These are phyloP conservation scores for Cryptosporidium sp. DNA, from an alignment of 169 alveolate species.

Conservation along the genomic window DNA sequence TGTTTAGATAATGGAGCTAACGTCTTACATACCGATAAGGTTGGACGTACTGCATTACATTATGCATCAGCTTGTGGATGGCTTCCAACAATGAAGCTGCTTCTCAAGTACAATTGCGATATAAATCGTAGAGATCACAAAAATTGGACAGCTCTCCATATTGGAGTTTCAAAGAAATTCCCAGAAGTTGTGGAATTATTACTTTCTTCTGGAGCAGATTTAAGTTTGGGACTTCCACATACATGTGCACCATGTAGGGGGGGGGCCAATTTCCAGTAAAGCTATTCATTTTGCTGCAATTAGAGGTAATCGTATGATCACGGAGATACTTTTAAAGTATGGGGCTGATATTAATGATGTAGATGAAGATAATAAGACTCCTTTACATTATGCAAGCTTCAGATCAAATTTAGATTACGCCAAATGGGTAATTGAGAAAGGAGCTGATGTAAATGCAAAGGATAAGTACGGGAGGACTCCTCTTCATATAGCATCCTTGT, in stretches of 20 bases:
- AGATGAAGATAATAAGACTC: conserved; percentile 86
- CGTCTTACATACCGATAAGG: conserved; percentile 83
- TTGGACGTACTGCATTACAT: conserved; percentile 89
- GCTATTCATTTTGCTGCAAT: conserved; percentile 90
- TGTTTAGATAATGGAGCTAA: conserved; percentile 80
- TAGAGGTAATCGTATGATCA: conserved; percentile 84
- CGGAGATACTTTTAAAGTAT: conserved; percentile 80
- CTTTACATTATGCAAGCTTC: conserved; percentile 86
- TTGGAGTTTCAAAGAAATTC: conserved; percentile 87
- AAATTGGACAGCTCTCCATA: conserved; percentile 88
- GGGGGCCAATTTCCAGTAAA: conserved; percentile 83
- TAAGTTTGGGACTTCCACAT: conserved; percentile 83
- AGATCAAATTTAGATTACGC: conserved; percentile 83
- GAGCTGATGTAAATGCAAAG: conserved; percentile 84
- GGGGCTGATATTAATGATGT: conserved; percentile 84
- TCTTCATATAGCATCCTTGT: conserved; percentile 88
- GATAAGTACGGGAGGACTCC: conserved; percentile 90
- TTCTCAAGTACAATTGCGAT: conserved; percentile 82
- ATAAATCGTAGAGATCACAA: conserved; percentile 85
- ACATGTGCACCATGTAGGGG: conserved; percentile 88
- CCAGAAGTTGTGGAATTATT: conserved; percentile 84
- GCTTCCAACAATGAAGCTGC: conserved; percentile 80
- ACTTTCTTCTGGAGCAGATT: conserved; percentile 82
- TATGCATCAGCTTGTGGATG: conserved; percentile 89
- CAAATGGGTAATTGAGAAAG: conserved; percentile 80